Percentiles rank a stretch among this genome's conserved stretches.
Evolutionary conservation across 208 protist species (phyloP).

Genomic region (Lotmaria passim): DNA sequence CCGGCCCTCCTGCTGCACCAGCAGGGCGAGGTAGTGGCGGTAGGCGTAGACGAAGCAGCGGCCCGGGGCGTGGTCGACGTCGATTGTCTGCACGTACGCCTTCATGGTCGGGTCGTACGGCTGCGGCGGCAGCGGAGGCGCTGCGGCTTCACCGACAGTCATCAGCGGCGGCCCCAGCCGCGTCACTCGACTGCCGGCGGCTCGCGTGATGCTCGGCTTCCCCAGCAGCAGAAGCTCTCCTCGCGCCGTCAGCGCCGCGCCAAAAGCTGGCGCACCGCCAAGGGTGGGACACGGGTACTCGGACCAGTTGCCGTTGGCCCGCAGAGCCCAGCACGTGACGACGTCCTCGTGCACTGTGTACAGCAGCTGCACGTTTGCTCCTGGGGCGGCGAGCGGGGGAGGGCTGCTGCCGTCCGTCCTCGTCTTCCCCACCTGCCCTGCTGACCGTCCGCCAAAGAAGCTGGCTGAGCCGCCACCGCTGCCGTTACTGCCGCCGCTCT

Average conservation of each 20-base stretch:
- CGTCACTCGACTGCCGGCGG: slow-evolving; percentile 16
- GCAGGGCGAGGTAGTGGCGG: slow-evolving; percentile 84
- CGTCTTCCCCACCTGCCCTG: neutral
- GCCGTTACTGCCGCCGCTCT: slow-evolving; percentile 8
- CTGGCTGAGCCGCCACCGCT: neutral
- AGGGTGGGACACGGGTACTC: slow-evolving; percentile 50
- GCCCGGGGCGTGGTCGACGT: slow-evolving; percentile 61
- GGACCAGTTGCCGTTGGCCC: slow-evolving; percentile 32
- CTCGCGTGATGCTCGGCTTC: neutral
- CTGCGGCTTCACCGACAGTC: neutral
- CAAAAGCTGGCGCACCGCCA: slow-evolving; percentile 34
- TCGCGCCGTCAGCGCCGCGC: slow-evolving; percentile 38
- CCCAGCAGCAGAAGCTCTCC: slow-evolving; percentile 51
- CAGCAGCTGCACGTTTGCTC: slow-evolving; percentile 38
- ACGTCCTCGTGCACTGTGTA: slow-evolving; percentile 62
- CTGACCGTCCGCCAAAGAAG: slow-evolving; percentile 3
- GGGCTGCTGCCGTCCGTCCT: neutral
- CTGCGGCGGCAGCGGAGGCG: neutral
- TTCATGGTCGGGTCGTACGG: slow-evolving; percentile 53
- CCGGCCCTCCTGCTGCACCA: slow-evolving; percentile 59
- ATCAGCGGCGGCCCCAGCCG: slow-evolving; percentile 9
- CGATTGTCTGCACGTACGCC: slow-evolving; percentile 74
- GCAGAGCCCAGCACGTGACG: slow-evolving; percentile 62
- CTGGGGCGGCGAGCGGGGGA: neutral
- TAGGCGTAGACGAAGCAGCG: slow-evolving; percentile 69